A percentile compares a stretch with the other conserved stretches of the same genome.
phyloP scores from a whole-genome alignment of 1,139 yeast genomes.

The Entelexis paramagnoliae region DNA sequence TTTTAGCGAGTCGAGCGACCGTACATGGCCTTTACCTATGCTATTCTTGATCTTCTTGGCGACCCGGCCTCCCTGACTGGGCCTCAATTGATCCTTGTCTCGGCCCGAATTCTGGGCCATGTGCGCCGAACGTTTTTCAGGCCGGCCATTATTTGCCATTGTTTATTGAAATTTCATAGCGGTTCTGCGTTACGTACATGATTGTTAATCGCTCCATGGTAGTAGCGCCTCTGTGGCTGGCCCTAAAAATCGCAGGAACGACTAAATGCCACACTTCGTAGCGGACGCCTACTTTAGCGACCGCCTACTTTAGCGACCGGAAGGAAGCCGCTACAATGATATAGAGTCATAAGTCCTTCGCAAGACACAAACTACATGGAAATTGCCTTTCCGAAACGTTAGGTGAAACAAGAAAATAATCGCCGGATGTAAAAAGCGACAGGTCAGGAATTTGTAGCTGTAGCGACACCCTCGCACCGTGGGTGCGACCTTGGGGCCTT shows the following conservation, averaged over 20 bases:
- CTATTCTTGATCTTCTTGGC: neutral
- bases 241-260: too few relatives aligned
- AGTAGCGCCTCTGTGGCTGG: neutral
- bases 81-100: slow-evolving; percentile 2
- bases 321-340: too few relatives aligned
- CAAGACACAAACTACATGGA: too few relatives aligned
- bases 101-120: neutral
- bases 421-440: too few relatives aligned
- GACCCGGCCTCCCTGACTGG: neutral
- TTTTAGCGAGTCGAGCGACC: neutral
- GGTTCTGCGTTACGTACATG: neutral
- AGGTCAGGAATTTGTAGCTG: too few relatives aligned
- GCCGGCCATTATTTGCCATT: neutral
- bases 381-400: too few relatives aligned
- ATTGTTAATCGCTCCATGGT: neutral
- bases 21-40: neutral
- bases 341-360: too few relatives aligned
- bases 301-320: too few relatives aligned
- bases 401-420: too few relatives aligned
- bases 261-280: neutral
- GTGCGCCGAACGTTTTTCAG: neutral
- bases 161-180: neutral
- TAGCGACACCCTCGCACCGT: too few relatives aligned
- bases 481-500: too few relatives aligned
- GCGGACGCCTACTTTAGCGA: too few relatives aligned